Evolutionary conservation across 371 early-diverging fungal genomes (phyloP).

Genomic region (Rhizopus delemar): DNA sequence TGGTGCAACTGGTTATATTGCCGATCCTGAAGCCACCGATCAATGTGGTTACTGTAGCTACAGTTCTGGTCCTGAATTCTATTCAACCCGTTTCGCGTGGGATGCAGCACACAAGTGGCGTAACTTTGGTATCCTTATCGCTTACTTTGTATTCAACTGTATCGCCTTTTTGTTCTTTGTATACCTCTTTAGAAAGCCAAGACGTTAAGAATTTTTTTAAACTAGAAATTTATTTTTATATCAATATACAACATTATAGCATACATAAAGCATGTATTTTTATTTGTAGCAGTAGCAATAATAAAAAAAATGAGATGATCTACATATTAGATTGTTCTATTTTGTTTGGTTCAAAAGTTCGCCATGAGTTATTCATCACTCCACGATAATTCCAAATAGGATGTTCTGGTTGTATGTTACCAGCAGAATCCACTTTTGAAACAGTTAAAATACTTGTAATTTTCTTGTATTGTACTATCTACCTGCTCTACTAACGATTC

Average conservation of each 20-base stretch:
- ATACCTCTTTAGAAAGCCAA: constrained; percentile 46
- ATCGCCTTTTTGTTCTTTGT: constrained; percentile 53
- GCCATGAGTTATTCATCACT: constrained; percentile 81
- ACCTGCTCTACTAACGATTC: constrained; percentile 75
- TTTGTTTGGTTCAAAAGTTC: constrained; percentile 29
- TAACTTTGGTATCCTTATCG: constrained; percentile 69
- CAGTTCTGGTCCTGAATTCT: constrained; percentile 61
- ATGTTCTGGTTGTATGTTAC: constrained; percentile 77
- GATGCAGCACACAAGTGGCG: constrained; percentile 68
- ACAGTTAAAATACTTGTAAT: not conserved
- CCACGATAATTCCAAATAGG: constrained; percentile 86
- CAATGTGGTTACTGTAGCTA: constrained; percentile 72
- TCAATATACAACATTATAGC: no score
- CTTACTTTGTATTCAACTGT: constrained; percentile 60
- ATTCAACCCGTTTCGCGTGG: constrained; percentile 56
- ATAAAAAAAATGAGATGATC: constrained; percentile 2
- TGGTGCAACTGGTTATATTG: constrained; percentile 63
- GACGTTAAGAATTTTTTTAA: constrained; percentile 40
- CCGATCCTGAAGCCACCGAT: constrained; percentile 47
- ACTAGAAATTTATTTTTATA: no score
- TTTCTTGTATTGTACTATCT: constrained; percentile 6
- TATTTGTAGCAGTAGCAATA: not conserved
- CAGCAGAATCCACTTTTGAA: constrained; percentile 63
- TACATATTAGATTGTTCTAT: constrained; percentile 9
- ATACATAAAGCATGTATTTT: no score